phyloP scores from a whole-genome alignment of 495 filamentous ascomycete species.

The Penicillium odoratum region DNA sequence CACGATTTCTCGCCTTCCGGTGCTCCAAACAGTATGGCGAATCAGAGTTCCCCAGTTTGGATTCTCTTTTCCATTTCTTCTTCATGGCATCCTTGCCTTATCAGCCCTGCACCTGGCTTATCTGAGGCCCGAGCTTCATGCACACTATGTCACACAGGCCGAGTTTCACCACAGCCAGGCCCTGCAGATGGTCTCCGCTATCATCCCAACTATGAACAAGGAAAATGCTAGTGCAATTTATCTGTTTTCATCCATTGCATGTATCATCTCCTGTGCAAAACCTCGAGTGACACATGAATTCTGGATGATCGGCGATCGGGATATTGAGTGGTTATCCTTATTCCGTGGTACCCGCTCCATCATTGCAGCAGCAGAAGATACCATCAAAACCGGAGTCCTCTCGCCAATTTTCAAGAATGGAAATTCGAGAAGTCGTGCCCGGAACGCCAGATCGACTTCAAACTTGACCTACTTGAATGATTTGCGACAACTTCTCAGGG shows the following conservation, averaged over 20 bases:
- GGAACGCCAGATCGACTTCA: slow-evolving; percentile 10
- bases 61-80: background rate
- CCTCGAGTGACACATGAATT: slow-evolving; percentile 34
- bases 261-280: slow-evolving; percentile 35
- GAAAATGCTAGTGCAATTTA: slow-evolving; percentile 37
- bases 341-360: slow-evolving; percentile 13
- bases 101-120: slow-evolving; percentile 18
- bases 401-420: slow-evolving; percentile 15
- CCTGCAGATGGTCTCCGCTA: slow-evolving; percentile 30
- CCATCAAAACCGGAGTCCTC: slow-evolving; percentile 7
- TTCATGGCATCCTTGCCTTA: slow-evolving; percentile 28
- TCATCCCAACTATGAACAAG: slow-evolving; percentile 32
- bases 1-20: slow-evolving; percentile 13
- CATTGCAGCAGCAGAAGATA: slow-evolving; percentile 4
- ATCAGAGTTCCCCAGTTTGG: slow-evolving; percentile 32
- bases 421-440: slow-evolving; percentile 2
- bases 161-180: slow-evolving; percentile 43
- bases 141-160: slow-evolving; percentile 35
- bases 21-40: slow-evolving; percentile 16
- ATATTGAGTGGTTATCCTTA: slow-evolving; percentile 17
- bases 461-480: slow-evolving; percentile 7
- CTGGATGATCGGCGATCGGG: slow-evolving; percentile 32
- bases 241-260: slow-evolving; percentile 41
- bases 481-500: slow-evolving; percentile 14
- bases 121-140: slow-evolving; percentile 32